These are phyloP conservation scores for Schoenoplectus triqueter DNA, from an alignment of 202 grass and related monocot genomes.

Conservation along the genomic window DNA sequence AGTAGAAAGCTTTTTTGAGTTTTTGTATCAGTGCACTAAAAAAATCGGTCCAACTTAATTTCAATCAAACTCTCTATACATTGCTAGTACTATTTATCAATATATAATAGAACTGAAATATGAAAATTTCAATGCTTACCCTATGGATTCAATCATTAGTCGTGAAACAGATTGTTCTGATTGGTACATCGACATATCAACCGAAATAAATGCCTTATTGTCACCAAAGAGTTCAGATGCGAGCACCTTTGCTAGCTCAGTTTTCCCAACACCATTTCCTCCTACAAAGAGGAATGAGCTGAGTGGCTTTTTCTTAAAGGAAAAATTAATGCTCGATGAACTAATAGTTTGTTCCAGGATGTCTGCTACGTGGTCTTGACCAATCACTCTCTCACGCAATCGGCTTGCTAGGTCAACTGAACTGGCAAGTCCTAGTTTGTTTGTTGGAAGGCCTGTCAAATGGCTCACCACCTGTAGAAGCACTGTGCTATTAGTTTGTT, in stretches of 20 bases:
- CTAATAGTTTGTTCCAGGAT: conserved; percentile 13
- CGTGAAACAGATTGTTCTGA: conserved; percentile 29
- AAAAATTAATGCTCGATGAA: conserved; percentile 25
- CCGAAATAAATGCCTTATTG: conserved; percentile 25
- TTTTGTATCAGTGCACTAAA: not conserved
- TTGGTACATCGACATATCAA: conserved; percentile 39
- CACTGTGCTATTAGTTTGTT: conserved; percentile 3
- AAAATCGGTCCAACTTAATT: not conserved
- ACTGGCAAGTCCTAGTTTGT: not conserved
- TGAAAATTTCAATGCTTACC: conserved; percentile 23
- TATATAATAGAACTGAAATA: not conserved
- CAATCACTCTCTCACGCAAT: conserved; percentile 28
- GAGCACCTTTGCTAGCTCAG: conserved; percentile 30
- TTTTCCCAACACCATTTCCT: conserved; percentile 39
- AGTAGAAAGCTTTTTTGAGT: not conserved
- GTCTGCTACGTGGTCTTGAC: conserved; percentile 24
- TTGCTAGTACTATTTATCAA: not conserved
- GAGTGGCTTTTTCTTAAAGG: conserved; percentile 28
- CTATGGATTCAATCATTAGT: conserved; percentile 15
- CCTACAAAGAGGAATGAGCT: conserved; percentile 37
- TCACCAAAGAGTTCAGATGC: conserved; percentile 35
- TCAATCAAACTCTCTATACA: too few species aligned
- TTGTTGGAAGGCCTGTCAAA: conserved; percentile 25
- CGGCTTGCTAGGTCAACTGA: conserved; percentile 18
- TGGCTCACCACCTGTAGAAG: conserved; percentile 9